Conservation (phyloP, 1,284 basidiomycete genomes). For the Clitocybe nebularis region DNA sequence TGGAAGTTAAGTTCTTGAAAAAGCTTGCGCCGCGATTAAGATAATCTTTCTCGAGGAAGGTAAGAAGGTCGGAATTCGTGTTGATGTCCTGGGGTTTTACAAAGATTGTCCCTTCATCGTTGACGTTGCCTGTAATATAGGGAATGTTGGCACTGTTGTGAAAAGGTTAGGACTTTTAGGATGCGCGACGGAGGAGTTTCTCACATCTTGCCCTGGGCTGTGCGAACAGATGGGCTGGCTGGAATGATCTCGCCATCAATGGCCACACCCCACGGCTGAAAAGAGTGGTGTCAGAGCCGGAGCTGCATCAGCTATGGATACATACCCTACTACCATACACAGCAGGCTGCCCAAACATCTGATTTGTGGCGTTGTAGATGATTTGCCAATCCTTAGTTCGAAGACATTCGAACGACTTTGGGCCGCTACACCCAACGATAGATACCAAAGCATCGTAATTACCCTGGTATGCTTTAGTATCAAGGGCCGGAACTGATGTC, state of each 20-base stretch:
- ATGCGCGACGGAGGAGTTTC: not conserved
- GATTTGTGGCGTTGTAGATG: constrained; percentile 17
- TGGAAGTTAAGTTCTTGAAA: constrained; percentile 13
- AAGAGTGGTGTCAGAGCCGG: not conserved
- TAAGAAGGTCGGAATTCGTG: constrained; percentile 16
- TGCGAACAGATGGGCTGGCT: constrained; percentile 17
- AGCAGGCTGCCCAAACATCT: constrained; percentile 11
- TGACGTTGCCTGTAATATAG: constrained; percentile 19
- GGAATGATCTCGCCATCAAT: constrained; percentile 21
- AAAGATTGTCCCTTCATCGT: constrained; percentile 20
- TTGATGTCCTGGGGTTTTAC: constrained; percentile 19
- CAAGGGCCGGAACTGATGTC: constrained; percentile 18
- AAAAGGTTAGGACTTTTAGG: not conserved
- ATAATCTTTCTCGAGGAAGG: constrained; percentile 19
- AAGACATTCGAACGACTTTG: constrained; percentile 18
- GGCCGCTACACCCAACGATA: constrained; percentile 14
- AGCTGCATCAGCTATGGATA: not conserved
- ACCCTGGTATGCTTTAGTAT: constrained; percentile 13
- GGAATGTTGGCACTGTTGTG: constrained; percentile 16
- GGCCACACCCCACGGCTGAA: constrained; percentile 20
- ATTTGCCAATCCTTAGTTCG: constrained; percentile 14
- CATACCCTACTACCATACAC: constrained; percentile 16
- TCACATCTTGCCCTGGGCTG: constrained; percentile 19
- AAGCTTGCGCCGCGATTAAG: constrained; percentile 15
- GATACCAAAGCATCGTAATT: constrained; percentile 18